These are phyloP conservation scores for Prunus salicina DNA, from an alignment of 306 rosid genomes.

Conservation along the genomic window DNA sequence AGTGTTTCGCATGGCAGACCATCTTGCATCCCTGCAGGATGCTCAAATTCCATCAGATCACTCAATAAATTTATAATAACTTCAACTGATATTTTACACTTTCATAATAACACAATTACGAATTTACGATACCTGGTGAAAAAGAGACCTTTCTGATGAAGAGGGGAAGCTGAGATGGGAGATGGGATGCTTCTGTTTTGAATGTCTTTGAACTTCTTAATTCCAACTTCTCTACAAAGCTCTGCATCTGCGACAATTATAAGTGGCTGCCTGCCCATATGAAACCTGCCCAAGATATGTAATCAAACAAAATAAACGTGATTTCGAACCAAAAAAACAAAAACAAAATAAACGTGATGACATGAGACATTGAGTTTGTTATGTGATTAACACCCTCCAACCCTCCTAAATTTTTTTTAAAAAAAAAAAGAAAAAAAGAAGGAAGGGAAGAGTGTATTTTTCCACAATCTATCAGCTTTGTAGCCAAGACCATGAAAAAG, in stretches of 20 bases:
- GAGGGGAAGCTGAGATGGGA: slow-evolving; percentile 84
- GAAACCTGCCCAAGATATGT: slow-evolving; percentile 56
- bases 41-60: slow-evolving; percentile 12
- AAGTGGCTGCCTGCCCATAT: slow-evolving; percentile 88
- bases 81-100: no score
- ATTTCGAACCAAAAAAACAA: no score
- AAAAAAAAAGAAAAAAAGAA: not conserved
- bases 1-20: slow-evolving; percentile 86
- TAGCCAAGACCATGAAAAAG: no score
- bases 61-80: not conserved
- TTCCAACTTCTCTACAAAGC: slow-evolving; percentile 82
- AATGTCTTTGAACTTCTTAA: slow-evolving; percentile 71
- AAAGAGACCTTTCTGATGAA: slow-evolving; percentile 91
- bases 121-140: slow-evolving; percentile 52
- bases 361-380: not conserved
- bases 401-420: not conserved
- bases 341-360: not conserved
- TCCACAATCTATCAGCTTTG: no score
- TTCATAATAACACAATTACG: no score
- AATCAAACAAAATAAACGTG: not conserved
- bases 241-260: slow-evolving; percentile 84
- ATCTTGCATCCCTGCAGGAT: slow-evolving; percentile 70
- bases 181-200: slow-evolving; percentile 88
- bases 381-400: not conserved
- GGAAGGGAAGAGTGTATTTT: not conserved